Evolutionary conservation across 495 filamentous ascomycete genomes (phyloP).

Genomic region (Annulohypoxylon bovei): DNA sequence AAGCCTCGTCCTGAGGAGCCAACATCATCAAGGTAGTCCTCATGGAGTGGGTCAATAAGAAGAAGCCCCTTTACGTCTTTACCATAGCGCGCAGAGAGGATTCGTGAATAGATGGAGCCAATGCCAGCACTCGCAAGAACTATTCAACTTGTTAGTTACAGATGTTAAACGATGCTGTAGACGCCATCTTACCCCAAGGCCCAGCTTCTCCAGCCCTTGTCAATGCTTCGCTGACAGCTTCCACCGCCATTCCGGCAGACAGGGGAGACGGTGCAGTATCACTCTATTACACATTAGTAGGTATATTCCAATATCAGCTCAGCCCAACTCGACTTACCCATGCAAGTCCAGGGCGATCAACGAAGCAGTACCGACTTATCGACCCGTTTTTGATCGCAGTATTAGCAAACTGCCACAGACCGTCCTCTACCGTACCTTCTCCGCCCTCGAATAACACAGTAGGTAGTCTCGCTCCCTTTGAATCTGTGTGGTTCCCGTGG

Average conservation of each 20-base stretch:
- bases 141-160: constrained; percentile 25
- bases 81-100: constrained; percentile 84
- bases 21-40: constrained; percentile 76
- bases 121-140: constrained; percentile 71
- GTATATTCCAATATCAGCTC: background rate
- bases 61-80: constrained; percentile 78
- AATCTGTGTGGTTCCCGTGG: constrained; percentile 69
- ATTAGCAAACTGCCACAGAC: constrained; percentile 75
- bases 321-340: constrained; percentile 65
- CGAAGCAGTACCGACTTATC: constrained; percentile 92
- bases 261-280: constrained; percentile 94
- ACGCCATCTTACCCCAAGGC: constrained; percentile 72
- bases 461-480: constrained; percentile 59
- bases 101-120: constrained; percentile 85
- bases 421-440: constrained; percentile 77
- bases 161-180: background rate
- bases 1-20: constrained; percentile 78
- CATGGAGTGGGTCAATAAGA: constrained; percentile 87
- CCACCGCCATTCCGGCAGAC: constrained; percentile 87
- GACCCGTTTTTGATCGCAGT: constrained; percentile 74
- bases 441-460: constrained; percentile 88
- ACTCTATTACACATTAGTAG: constrained; percentile 50
- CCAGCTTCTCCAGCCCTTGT: constrained; percentile 81
- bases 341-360: constrained; percentile 87
- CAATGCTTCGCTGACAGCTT: constrained; percentile 85